phyloP scores from a whole-genome alignment of 257 asterid genomes.

The Schizonepeta tenuifolia region DNA sequence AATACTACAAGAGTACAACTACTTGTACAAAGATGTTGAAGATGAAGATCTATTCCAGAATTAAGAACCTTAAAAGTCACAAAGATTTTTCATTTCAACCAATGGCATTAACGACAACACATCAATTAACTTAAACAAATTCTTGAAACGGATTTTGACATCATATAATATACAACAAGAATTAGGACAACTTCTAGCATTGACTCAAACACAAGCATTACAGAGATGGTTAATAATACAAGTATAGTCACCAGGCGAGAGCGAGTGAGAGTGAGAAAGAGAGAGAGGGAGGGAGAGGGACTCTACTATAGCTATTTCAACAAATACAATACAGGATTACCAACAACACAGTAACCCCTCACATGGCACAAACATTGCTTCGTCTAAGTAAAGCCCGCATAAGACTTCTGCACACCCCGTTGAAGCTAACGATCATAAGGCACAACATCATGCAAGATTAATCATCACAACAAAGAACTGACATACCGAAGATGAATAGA shows the following conservation, averaged over 20 bases:
- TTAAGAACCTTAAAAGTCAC: background rate
- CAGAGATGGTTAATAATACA: slow-evolving; percentile 28
- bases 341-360: slow-evolving; percentile 41
- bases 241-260: slow-evolving; percentile 27
- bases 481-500: slow-evolving; percentile 28
- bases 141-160: slow-evolving; percentile 21
- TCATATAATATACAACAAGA: slow-evolving; percentile 17
- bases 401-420: slow-evolving; percentile 41
- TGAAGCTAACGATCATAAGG: slow-evolving; percentile 36
- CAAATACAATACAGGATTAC: slow-evolving; percentile 46
- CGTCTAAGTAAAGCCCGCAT: slow-evolving; percentile 36
- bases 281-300: background rate
- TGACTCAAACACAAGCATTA: slow-evolving; percentile 9
- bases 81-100: background rate
- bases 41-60: background rate
- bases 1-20: background rate
- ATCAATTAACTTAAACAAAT: background rate
- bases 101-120: background rate
- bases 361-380: slow-evolving; percentile 42
- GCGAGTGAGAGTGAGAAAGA: background rate
- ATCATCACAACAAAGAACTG: slow-evolving; percentile 40
- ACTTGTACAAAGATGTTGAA: background rate
- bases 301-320: slow-evolving; percentile 42
- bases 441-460: slow-evolving; percentile 37
- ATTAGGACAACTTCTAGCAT: slow-evolving; percentile 14